These are phyloP conservation scores for Amoebophrya sp. DNA, from an alignment of 169 alveolate species.

Conservation along the genomic window DNA sequence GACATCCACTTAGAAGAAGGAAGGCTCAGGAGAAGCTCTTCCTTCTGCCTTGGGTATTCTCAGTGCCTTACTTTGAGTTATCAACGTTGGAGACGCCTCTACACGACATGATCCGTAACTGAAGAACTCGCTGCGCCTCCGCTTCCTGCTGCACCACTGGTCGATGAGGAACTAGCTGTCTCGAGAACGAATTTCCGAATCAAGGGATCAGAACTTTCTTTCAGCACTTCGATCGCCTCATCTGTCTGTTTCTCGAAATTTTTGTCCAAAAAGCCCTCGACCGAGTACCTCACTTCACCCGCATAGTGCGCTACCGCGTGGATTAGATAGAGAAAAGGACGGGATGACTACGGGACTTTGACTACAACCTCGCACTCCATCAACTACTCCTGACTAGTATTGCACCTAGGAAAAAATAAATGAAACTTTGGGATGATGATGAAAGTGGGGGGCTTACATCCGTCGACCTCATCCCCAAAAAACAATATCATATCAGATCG, in stretches of 20 bases:
- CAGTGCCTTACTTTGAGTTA: background rate
- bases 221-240: background rate
- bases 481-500: no score
- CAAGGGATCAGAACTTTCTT: background rate
- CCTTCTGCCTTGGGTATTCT: background rate
- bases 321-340: background rate
- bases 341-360: background rate
- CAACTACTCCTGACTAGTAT: no score
- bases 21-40: no score
- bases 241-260: conserved; percentile 55
- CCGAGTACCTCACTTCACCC: conserved; percentile 59
- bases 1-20: no score
- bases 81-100: no score
- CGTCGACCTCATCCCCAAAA: no score
- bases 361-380: conserved; percentile 57
- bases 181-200: background rate
- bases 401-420: no score
- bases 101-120: background rate
- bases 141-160: no score
- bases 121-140: background rate
- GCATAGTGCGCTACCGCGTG: conserved; percentile 28
- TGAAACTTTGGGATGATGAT: no score
- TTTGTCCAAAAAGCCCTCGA: conserved; percentile 63
- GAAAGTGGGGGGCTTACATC: no score
- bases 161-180: no score